Evolutionary conservation across 306 rosid genomes (phyloP).

Genomic region (Oemleria cerasiformis): DNA sequence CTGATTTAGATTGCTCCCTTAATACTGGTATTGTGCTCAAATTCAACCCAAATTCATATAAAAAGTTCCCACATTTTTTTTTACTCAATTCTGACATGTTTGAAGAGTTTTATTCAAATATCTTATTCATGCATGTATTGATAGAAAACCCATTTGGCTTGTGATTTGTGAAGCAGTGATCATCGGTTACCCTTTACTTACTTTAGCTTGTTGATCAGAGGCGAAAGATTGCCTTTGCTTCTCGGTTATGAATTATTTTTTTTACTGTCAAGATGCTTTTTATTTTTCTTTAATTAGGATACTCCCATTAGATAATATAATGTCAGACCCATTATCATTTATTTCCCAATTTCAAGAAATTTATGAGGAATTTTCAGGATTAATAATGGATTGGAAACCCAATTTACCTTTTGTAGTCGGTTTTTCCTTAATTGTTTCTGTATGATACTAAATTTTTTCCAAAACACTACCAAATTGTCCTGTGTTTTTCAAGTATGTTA

Average conservation of each 20-base stretch:
- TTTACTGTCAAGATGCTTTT: background rate
- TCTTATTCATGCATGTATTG: background rate
- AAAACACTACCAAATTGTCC: background rate
- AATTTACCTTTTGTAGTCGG: background rate
- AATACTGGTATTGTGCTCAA: constrained; percentile 22
- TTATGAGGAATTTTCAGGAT: background rate
- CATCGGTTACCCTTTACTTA: background rate
- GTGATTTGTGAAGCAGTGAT: background rate
- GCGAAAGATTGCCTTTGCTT: background rate
- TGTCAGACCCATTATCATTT: background rate
- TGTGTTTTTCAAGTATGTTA: background rate
- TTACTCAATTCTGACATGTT: background rate
- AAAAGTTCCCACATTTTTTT: background rate
- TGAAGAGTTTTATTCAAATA: background rate
- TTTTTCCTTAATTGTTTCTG: background rate
- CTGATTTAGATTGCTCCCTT: constrained; percentile 35
- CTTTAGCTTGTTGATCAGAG: background rate
- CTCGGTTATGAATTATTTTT: background rate
- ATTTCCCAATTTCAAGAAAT: background rate
- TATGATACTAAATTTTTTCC: background rate
- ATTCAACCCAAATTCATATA: too few relatives aligned
- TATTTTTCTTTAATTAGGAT: background rate
- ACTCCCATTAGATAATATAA: background rate
- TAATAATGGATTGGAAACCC: background rate
- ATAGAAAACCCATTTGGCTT: background rate